Base-by-base conservation (phyloP, 1,139 yeast species). In the Yamadazyma atmosphaerica region DNA sequence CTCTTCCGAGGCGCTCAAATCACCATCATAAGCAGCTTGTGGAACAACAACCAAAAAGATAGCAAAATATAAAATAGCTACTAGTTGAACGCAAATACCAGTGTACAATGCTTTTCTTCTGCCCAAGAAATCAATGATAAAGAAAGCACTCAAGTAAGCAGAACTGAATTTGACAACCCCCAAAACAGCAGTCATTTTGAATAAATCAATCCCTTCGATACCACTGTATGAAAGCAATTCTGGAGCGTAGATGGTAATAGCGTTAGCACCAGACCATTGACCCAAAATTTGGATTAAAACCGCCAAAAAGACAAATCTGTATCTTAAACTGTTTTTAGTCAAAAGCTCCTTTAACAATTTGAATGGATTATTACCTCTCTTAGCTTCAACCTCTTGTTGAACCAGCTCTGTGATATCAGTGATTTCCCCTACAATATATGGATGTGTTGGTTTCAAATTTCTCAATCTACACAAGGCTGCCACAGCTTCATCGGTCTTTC, bases 241-340 rank as follows among this genome's bases (percentile, higher is more conserved):
- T 15, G 80, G 72, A 15, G 85, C 77, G 51, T 78, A 79, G 39
- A 78, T 75, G n/a, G 82, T 78, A 35, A 79, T 64, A 2, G 83
- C 78, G 46, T 78, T 79, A 18, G 83, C 81, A 36, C 86, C 86
- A 33, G 79, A 65, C 77, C 83, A 77, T 59, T 80, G 85, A 34
- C 81, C 79, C 39, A 80, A 63, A 33, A 81, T 43, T 48, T 79
- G 81, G 14, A 77, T 64, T 34, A 63, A 50, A 33, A 70, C 56
- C 12, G 77, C 64, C 31, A 74, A 58, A 18, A 51, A 55, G 30
- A 75, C 56, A 52, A 81, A 71, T 52, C 78, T 63, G 53, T 74
- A 70, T 43, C 68, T 61, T 44, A 65, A 63, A 33, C 69, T 67
- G 44, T 53, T 66, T 38, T 58, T 65, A 2, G 58, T 39, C 3